Percentiles rank a stretch among this genome's conserved stretches.
Conservation (phyloP, 164 flowering plant genomes). For the Pachysandra terminalis region DNA sequence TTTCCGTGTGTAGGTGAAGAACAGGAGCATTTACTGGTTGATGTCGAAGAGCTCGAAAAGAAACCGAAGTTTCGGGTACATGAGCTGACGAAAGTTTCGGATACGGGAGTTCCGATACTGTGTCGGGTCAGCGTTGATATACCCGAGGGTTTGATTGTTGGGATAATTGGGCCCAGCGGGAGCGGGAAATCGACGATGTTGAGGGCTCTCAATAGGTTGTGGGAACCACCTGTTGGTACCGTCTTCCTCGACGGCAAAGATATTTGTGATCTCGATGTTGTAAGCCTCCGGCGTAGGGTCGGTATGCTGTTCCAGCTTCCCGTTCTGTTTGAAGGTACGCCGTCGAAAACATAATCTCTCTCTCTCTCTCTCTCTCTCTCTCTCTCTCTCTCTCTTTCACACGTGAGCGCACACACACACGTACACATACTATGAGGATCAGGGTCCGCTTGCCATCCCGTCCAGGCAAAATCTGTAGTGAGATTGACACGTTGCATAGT, state of each 20-base stretch:
- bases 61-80: conserved; percentile 21
- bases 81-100: conserved; percentile 11
- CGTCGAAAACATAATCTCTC: no score
- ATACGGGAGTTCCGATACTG: conserved; percentile 18
- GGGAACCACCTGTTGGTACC: conserved; percentile 26
- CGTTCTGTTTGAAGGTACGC: conserved; percentile 32
- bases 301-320: conserved; percentile 40
- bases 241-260: conserved; percentile 28
- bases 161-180: conserved; percentile 37
- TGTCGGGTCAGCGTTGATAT: conserved; percentile 20
- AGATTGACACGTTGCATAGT: no score
- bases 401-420: no score
- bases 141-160: conserved; percentile 20
- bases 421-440: no score
- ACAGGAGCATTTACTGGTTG: conserved; percentile 13
- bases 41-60: background rate
- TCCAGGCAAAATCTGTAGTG: no score
- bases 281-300: conserved; percentile 25
- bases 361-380: no score
- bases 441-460: no score
- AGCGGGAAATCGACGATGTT: conserved; percentile 34
- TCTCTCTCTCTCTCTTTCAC: no score
- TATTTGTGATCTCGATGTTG: conserved; percentile 24
- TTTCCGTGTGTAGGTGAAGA: conserved; percentile 7
- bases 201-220: conserved; percentile 32